Percentiles rank a stretch among this genome's conserved stretches.
These are phyloP conservation scores for Huntiella abstrusa DNA, from an alignment of 2,329 filamentous ascomycete genomes.

Conservation along the genomic window DNA sequence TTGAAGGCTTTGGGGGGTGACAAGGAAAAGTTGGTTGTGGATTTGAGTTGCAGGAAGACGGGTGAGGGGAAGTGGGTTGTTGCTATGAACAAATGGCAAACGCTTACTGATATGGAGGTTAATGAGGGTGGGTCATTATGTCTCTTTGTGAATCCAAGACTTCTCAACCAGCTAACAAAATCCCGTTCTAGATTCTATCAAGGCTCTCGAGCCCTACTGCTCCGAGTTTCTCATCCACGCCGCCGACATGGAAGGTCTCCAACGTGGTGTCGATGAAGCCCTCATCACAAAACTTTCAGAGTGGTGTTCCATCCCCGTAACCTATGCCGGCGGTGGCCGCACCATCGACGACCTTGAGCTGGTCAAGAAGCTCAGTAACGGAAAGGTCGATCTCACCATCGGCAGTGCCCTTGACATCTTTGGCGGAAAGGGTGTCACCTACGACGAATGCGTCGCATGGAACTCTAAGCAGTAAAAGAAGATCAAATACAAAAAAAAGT, in stretches of 20 bases:
- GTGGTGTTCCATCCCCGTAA: slow-evolving; percentile 86
- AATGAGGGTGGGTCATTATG: slow-evolving; percentile 45
- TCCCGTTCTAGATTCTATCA: slow-evolving; percentile 48
- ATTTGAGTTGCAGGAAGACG: slow-evolving; percentile 72
- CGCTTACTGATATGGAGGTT: slow-evolving; percentile 88
- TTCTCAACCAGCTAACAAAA: background rate
- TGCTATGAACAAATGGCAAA: slow-evolving; percentile 99
- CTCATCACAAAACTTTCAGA: slow-evolving; percentile 57
- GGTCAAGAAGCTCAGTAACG: slow-evolving; percentile 59
- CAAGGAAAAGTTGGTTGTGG: slow-evolving; percentile 71
- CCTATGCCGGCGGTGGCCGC: slow-evolving; percentile 87
- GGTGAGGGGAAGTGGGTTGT: slow-evolving; percentile 67
- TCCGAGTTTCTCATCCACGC: slow-evolving; percentile 95
- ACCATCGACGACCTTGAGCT: slow-evolving; percentile 63
- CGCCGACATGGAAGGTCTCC: slow-evolving; percentile 87
- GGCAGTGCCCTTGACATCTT: slow-evolving; percentile 94
- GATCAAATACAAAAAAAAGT: background rate
- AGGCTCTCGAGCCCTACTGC: slow-evolving; percentile 70
- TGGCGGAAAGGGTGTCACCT: slow-evolving; percentile 67
- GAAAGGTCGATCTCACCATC: slow-evolving; percentile 82
- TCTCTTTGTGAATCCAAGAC: background rate
- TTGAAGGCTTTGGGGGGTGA: slow-evolving; percentile 55
- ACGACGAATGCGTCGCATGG: slow-evolving; percentile 81
- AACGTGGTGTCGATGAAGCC: slow-evolving; percentile 74
- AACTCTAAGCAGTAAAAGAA: slow-evolving; percentile 33